Evolutionary conservation across 2,329 filamentous ascomycete genomes (phyloP).

Genomic region (Penicillium fuscoglaucum): DNA sequence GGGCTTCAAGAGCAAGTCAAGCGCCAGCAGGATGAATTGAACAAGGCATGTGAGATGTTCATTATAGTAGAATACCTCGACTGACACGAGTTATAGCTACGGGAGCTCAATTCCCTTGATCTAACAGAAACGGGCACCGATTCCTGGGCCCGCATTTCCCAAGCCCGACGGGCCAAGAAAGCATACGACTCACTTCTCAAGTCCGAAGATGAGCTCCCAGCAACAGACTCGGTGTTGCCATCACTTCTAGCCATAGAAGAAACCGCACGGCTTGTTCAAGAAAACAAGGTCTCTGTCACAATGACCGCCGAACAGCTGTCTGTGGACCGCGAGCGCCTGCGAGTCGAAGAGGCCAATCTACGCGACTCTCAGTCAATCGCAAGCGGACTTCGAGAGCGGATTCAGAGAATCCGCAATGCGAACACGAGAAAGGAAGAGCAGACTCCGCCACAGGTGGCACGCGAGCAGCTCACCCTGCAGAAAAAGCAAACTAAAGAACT

Average conservation of each 20-base stretch:
- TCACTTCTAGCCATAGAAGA: constrained; percentile 70
- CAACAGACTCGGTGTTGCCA: constrained; percentile 66
- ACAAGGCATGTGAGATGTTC: constrained; percentile 40
- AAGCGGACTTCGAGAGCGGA: constrained; percentile 56
- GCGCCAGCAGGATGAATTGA: constrained; percentile 50
- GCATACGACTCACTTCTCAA: constrained; percentile 66
- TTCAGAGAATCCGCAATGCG: constrained; percentile 59
- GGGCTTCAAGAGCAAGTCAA: constrained; percentile 61
- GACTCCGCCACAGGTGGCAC: constrained; percentile 61
- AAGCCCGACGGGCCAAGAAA: constrained; percentile 57
- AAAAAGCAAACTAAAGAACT: constrained; percentile 60
- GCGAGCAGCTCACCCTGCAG: constrained; percentile 63
- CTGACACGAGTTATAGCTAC: constrained; percentile 34
- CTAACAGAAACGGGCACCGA: constrained; percentile 34
- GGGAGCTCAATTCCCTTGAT: constrained; percentile 31
- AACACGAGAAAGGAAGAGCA: constrained; percentile 59
- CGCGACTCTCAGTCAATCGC: constrained; percentile 51
- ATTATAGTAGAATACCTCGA: background rate
- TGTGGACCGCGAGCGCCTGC: constrained; percentile 41
- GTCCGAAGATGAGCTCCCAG: constrained; percentile 65
- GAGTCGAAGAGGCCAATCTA: constrained; percentile 48
- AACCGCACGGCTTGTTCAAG: constrained; percentile 63
- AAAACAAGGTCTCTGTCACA: constrained; percentile 62
- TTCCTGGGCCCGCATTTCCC: constrained; percentile 38
- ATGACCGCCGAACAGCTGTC: constrained; percentile 44